phyloP scores from a whole-genome alignment of 1,284 basidiomycete genomes.

The Malassezia furfur region DNA sequence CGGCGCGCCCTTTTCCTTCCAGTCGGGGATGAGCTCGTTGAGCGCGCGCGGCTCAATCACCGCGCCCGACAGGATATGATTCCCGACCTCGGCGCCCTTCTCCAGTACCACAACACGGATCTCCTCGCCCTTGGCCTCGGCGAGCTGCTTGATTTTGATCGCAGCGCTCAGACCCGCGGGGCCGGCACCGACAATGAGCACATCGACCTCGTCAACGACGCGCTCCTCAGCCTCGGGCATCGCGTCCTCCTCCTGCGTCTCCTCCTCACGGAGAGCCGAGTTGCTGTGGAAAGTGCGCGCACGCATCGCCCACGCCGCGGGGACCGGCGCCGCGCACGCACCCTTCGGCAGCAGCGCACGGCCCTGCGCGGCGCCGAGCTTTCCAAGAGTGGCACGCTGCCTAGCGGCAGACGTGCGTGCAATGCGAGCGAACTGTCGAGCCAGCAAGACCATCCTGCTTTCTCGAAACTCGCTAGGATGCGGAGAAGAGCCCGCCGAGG shows the following conservation, averaged over 20 bases:
- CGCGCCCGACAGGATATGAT: conserved; percentile 90
- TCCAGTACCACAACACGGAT: conserved; percentile 88
- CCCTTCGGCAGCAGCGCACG: neutral
- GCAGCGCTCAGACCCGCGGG: conserved; percentile 94
- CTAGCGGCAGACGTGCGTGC: neutral
- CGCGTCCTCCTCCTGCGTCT: neutral
- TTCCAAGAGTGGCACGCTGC: neutral
- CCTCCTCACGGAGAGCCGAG: conserved; percentile 7
- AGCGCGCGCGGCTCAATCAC: conserved; percentile 87
- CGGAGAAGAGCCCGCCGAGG: neutral
- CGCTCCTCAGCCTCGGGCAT: conserved; percentile 31
- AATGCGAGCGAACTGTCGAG: conserved; percentile 5
- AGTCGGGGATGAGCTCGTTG: conserved; percentile 81
- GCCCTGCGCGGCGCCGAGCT: neutral
- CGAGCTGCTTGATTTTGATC: conserved; percentile 87
- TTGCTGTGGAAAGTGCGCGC: conserved; percentile 4
- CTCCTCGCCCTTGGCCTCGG: conserved; percentile 64
- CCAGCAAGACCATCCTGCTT: conserved; percentile 5
- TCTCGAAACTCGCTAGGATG: neutral
- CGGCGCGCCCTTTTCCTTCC: conserved; percentile 58
- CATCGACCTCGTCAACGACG: conserved; percentile 64
- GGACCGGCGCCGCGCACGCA: no score
- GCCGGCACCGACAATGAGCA: conserved; percentile 91
- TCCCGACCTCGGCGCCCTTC: conserved; percentile 85
- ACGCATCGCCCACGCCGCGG: no score